phyloP scores from a whole-genome alignment of 2,329 filamentous ascomycete genomes.

The Colletotrichum tanaceti region DNA sequence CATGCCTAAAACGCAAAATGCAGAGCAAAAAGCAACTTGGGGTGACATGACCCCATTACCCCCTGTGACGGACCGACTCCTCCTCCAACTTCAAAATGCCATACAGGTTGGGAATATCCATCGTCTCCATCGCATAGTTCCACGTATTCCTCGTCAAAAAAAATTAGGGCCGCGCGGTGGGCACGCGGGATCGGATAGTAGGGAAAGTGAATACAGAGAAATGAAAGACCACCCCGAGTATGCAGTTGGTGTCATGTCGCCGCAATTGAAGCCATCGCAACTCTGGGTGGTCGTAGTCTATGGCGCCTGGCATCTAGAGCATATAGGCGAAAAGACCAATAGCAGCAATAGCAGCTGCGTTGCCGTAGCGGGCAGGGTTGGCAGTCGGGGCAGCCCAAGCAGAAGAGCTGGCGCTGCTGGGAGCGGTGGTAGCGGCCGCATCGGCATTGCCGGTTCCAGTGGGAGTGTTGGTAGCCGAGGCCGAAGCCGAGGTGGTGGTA shows the following conservation, averaged over 20 bases:
- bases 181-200: constrained; percentile 38
- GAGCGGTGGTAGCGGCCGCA: constrained; percentile 28
- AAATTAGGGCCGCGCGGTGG: constrained; percentile 31
- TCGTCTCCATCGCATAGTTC: constrained; percentile 39
- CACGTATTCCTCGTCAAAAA: constrained; percentile 40
- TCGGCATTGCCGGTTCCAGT: constrained; percentile 38
- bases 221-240: constrained; percentile 26
- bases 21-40: constrained; percentile 33
- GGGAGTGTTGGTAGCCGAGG: constrained; percentile 35
- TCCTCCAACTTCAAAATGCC: constrained; percentile 37
- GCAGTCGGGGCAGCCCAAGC: constrained; percentile 55
- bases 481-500: constrained; percentile 35
- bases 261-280: not conserved
- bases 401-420: constrained; percentile 44
- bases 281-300: not conserved
- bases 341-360: constrained; percentile 58
- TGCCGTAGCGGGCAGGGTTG: constrained; percentile 58
- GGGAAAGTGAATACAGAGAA: constrained; percentile 42
- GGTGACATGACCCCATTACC: constrained; percentile 20
- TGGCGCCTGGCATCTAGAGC: constrained; percentile 51
- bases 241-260: not conserved
- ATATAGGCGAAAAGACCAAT: constrained; percentile 65
- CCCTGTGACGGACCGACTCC: constrained; percentile 36
- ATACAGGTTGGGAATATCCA: constrained; percentile 40
- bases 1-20: constrained; percentile 37